Evolutionary conservation across 495 filamentous ascomycete genomes (phyloP).

Genomic region (Neurospora discreta): DNA sequence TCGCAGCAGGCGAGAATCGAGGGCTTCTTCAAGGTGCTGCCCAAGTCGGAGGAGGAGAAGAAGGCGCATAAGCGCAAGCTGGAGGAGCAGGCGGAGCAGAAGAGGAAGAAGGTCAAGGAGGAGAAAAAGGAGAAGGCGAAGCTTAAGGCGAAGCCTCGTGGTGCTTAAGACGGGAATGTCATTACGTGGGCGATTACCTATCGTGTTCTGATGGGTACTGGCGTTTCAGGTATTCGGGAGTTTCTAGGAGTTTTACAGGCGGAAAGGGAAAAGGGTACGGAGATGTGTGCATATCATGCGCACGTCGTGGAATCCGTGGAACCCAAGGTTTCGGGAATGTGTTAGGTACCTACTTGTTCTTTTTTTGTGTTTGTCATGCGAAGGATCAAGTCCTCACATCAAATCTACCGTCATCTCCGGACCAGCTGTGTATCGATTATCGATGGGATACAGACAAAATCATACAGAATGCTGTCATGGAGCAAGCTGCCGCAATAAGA

Average conservation of each 20-base stretch:
- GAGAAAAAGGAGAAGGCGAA: slow-evolving; percentile 89
- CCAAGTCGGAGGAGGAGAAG: slow-evolving; percentile 76
- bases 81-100: slow-evolving; percentile 75
- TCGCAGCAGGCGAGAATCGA: slow-evolving; percentile 86
- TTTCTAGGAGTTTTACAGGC: background rate
- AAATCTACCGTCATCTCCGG: background rate
- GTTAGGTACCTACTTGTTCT: background rate
- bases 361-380: background rate
- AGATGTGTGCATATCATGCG: background rate
- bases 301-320: background rate
- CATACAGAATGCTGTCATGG: background rate
- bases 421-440: background rate
- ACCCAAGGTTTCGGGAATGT: background rate
- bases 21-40: slow-evolving; percentile 94
- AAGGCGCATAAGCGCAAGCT: slow-evolving; percentile 80
- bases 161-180: slow-evolving; percentile 8
- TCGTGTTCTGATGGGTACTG: background rate
- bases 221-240: background rate
- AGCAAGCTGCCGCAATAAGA: background rate
- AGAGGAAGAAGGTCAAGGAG: slow-evolving; percentile 88
- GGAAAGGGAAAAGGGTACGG: background rate
- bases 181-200: no score
- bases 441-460: background rate
- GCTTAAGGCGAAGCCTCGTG: slow-evolving; percentile 68
- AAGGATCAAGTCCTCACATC: background rate